Conservation (phyloP, 495 filamentous ascomycete genomes). For the Trichoderma reesei region DNA sequence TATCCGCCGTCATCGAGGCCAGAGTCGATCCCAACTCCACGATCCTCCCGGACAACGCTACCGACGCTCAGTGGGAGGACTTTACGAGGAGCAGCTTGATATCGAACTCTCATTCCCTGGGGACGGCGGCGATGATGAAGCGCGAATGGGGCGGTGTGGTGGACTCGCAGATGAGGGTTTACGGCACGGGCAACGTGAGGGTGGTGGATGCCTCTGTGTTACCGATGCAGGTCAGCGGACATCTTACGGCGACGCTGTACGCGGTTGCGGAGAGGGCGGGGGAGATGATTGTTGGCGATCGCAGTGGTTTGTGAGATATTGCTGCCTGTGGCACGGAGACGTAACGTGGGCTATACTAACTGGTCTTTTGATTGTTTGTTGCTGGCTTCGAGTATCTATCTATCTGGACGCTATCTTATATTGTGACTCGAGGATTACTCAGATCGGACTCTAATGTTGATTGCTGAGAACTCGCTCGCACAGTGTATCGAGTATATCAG, state of each 20-base stretch:
- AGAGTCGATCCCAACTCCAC: neutral
- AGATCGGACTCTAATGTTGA: too few species aligned
- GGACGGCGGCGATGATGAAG: slow-evolving; percentile 34
- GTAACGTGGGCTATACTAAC: too few species aligned
- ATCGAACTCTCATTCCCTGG: slow-evolving; percentile 19
- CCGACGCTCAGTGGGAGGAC: slow-evolving; percentile 20
- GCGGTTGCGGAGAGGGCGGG: slow-evolving; percentile 47
- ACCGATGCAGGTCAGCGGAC: slow-evolving; percentile 39
- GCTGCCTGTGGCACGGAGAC: too few species aligned
- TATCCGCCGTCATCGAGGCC: slow-evolving; percentile 14
- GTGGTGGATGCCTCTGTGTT: slow-evolving; percentile 51
- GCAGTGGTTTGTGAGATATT: neutral
- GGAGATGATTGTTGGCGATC: neutral
- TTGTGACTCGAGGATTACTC: too few species aligned
- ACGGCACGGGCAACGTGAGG: slow-evolving; percentile 37
- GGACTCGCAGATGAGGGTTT: slow-evolving; percentile 41
- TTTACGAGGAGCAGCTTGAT: slow-evolving; percentile 14
- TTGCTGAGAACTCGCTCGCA: too few species aligned
- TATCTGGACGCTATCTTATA: too few species aligned
- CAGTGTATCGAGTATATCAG: too few species aligned
- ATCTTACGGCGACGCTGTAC: slow-evolving; percentile 43
- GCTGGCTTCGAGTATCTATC: too few species aligned
- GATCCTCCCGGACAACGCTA: slow-evolving; percentile 20
- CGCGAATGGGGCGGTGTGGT: slow-evolving; percentile 36
- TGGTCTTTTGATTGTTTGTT: too few species aligned